Evolutionary conservation across 1,139 yeast species (phyloP), one percentile per base, ranked within the genome.

Genomic region (Lodderomyces parapsilosis): DNA sequence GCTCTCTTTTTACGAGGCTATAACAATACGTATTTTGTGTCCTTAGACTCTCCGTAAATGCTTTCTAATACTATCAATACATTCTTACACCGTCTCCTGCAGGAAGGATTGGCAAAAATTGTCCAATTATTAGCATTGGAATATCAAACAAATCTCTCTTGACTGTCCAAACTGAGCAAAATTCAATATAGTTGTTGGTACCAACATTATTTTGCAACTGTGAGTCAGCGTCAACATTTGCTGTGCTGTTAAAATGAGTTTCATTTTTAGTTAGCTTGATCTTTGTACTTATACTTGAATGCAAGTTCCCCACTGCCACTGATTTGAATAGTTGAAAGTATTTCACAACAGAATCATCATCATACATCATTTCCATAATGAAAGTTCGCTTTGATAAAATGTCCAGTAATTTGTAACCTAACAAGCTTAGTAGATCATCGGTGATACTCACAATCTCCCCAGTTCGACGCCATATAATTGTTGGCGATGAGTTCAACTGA

Each of bases 91-190:
- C 68, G 44, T 65, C 78, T 45, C 61, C 68, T 49, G 58, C 76
- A 50, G 63, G 78, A 58, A 73, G 56, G n/a, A 78, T 53, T 23
- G 79, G 80, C 43, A 65, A 63, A 51, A 67, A 77, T 54, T 63
- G 80, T 4, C 72, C 76, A 40, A 70, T 66, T 40, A 68, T 73
- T 57, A 63, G 65, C 80, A 65, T 78, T 45, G 98, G 97, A 43
- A 90, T 82, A 56, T 90, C 96, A 65, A 90, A 91, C 41, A 87
- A 81, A 63, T 91, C 97, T 51, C 96, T 71, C 55, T 88, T 88
- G 20, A 78, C 81, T 0, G 84, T 79, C 83, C 84, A 80, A 24
- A 78, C 82, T 28, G 80, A 71, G 51, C 81, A 76, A 55, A 80
- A 78, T 49, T 75, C 77, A 41, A 79, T 67, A 51, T 58, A 74